Base-by-base conservation (phyloP, 2,329 filamentous ascomycete genomes). In the Clonostachys chloroleuca region DNA sequence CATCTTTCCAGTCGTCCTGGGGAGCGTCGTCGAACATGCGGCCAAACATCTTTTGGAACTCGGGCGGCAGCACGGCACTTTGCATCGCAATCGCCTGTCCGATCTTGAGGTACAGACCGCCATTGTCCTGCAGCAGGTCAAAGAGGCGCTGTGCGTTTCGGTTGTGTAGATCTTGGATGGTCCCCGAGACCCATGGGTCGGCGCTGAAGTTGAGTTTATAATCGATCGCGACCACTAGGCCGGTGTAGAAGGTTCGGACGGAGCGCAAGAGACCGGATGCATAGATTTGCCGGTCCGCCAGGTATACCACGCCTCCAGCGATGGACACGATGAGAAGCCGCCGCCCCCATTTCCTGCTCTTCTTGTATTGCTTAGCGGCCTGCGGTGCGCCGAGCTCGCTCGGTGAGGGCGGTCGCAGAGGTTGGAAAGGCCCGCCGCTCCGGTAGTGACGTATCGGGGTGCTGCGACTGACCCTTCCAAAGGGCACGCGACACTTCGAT, bases 81-180 rank as follows among this genome's bases (percentile, higher is more conserved):
- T 99, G 94, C 94, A 97, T 97, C 13, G 92, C 94, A 55, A 99
- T 92, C 5, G 94, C 94, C 74, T 99, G 94, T 1, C 94, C 94
- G 49, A 99, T 96, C 77, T 99, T 99, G 61, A 97, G 76, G 62
- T 97, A 99, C 16, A 99, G 69, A 0, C 94, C 94, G 50, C 94
- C 92, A 75, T 99, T 99, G 47, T 81, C 73, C 24, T 89, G 80
- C 54, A 97, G 75, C 52, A 99, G 71, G 33, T 92, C 77, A 51
- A 89, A 95, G 36, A 97, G 72, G 24, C 89, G 78, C 69, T 91
- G 83, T 0, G 94, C 94, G 61, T 87, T 95, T 51, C 94, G 84
- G 36, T 78, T 73, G 67, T 99, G 94, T 44, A 97, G 70, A 49
- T 90, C 88, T 40, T 81, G 77, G 39, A 95, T 83, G 17, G 83